phyloP scores from a whole-genome alignment of 2,329 filamentous ascomycete genomes.

The Pseudogymnoascus sp. region DNA sequence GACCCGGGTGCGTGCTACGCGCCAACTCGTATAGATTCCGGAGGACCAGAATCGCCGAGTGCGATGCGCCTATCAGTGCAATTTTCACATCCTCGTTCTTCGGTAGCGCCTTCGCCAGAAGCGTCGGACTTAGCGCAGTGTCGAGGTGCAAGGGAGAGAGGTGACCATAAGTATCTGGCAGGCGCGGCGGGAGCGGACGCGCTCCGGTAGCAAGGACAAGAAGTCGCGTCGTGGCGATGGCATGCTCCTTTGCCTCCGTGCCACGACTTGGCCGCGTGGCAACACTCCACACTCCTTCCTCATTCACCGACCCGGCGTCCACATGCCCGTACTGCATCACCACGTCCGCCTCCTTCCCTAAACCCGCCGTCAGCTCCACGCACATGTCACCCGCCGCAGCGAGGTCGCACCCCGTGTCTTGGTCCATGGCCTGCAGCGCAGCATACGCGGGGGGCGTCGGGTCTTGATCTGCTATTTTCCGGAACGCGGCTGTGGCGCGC shows the following conservation, averaged over 20 bases:
- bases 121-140: constrained; percentile 44
- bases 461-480: constrained; percentile 38
- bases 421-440: constrained; percentile 43
- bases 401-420: constrained; percentile 49
- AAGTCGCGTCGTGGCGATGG: neutral
- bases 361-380: constrained; percentile 36
- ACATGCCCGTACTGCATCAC: neutral
- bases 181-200: constrained; percentile 31
- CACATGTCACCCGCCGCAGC: constrained; percentile 50
- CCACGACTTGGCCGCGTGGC: constrained; percentile 31
- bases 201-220: constrained; percentile 54
- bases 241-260: neutral
- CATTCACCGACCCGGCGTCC: constrained; percentile 17
- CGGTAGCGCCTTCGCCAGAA: constrained; percentile 36
- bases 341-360: constrained; percentile 20
- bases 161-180: constrained; percentile 30
- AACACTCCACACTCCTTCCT: constrained; percentile 32
- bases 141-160: constrained; percentile 37
- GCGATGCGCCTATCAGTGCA: constrained; percentile 53
- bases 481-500: constrained; percentile 44
- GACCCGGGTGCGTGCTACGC: constrained; percentile 40
- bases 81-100: constrained; percentile 34
- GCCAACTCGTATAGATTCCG: constrained; percentile 51
- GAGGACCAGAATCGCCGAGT: constrained; percentile 55
- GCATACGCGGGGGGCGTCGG: constrained; percentile 46